phyloP scores from a whole-genome alignment of 106 monocot genomes.

The Xerophyta viscosa region DNA sequence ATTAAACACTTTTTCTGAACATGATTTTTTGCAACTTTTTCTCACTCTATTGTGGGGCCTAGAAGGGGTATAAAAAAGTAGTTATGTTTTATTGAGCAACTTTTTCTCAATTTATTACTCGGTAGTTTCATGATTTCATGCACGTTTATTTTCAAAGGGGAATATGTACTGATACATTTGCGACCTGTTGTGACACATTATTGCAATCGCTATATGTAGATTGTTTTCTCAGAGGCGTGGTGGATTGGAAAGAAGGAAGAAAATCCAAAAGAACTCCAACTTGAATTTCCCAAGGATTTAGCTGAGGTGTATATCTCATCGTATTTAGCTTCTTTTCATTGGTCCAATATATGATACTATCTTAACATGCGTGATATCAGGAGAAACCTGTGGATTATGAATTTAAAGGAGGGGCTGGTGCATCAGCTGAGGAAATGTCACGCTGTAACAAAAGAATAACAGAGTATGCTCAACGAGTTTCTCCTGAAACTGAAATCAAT shows the following conservation, averaged over 20 bases:
- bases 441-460: slow-evolving; percentile 22
- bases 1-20: too few species aligned
- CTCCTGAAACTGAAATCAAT: slow-evolving; percentile 28
- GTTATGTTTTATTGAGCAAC: too few species aligned
- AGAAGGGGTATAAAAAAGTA: too few species aligned
- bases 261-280: slow-evolving; percentile 72
- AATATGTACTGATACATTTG: too few species aligned
- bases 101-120: too few species aligned
- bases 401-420: slow-evolving; percentile 89
- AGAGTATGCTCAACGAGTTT: slow-evolving; percentile 32
- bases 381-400: slow-evolving; percentile 44
- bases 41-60: too few species aligned
- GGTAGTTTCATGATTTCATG: too few species aligned
- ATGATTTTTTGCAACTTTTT: too few species aligned
- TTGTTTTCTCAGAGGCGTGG: slow-evolving; percentile 98
- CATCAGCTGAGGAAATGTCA: slow-evolving; percentile 26
- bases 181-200: not conserved
- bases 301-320: slow-evolving; percentile 21
- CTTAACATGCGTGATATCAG: slow-evolving; percentile 23
- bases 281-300: slow-evolving; percentile 69
- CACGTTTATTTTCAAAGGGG: too few species aligned
- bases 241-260: slow-evolving; percentile 92
- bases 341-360: not conserved
- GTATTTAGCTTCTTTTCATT: slow-evolving; percentile 1
- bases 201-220: slow-evolving; percentile 31